Evolutionary conservation across 345 rosid species (phyloP).

Genomic region (Citrus inodora): DNA sequence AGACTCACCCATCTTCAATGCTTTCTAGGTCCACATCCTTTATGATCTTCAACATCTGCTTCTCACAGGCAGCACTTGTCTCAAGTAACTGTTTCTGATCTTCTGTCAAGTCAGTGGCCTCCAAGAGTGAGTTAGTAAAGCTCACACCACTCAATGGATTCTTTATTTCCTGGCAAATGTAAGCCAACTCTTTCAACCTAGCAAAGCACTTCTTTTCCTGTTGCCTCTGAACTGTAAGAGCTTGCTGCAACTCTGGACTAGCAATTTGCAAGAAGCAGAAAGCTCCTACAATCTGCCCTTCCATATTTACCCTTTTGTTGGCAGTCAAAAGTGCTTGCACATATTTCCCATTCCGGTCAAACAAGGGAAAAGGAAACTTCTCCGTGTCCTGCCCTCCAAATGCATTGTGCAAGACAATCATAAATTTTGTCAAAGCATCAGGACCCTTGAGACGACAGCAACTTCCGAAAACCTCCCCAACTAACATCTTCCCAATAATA

Average conservation of each 20-base stretch:
- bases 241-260: slow-evolving; percentile 87
- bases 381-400: slow-evolving; percentile 84
- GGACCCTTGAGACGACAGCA: slow-evolving; percentile 86
- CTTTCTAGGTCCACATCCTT: slow-evolving; percentile 59
- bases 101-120: slow-evolving; percentile 64
- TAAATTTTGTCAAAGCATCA: slow-evolving; percentile 86
- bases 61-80: slow-evolving; percentile 82
- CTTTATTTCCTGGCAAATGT: slow-evolving; percentile 74
- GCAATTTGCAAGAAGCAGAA: slow-evolving; percentile 97
- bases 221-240: slow-evolving; percentile 68
- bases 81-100: slow-evolving; percentile 90
- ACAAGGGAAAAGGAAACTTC: slow-evolving; percentile 77
- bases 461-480: slow-evolving; percentile 90
- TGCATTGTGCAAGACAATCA: slow-evolving; percentile 87
- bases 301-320: slow-evolving; percentile 70
- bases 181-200: slow-evolving; percentile 78
- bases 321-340: slow-evolving; percentile 87
- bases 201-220: slow-evolving; percentile 60
- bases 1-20: slow-evolving; percentile 79
- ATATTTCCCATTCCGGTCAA: slow-evolving; percentile 63
- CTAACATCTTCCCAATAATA: slow-evolving; percentile 81
- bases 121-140: slow-evolving; percentile 72
- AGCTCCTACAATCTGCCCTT: slow-evolving; percentile 76
- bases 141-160: slow-evolving; percentile 76
- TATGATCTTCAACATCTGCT: slow-evolving; percentile 69